Conservation (phyloP, 2,329 filamentous ascomycete species). For the Boeremia exigua region DNA sequence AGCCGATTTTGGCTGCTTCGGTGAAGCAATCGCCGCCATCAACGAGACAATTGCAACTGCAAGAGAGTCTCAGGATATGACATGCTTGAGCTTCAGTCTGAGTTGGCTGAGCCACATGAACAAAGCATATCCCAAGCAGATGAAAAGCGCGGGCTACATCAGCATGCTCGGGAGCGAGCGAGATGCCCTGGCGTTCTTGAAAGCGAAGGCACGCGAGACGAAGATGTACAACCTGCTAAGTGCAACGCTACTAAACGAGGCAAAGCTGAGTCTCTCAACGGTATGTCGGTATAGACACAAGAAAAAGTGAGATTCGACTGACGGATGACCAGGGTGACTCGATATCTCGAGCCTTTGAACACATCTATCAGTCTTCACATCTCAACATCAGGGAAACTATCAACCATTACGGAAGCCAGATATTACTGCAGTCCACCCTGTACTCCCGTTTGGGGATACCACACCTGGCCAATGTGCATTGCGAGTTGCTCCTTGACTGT, state of each 20-base stretch:
- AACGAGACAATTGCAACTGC: conserved; percentile 95
- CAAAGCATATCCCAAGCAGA: conserved; percentile 80
- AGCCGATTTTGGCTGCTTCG: conserved; percentile 90
- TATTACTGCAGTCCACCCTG: conserved; percentile 73
- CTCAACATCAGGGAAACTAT: conserved; percentile 80
- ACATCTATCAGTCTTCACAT: conserved; percentile 81
- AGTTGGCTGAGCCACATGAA: conserved; percentile 96
- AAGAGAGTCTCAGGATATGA: conserved; percentile 88
- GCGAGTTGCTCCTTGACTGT: conserved; percentile 77
- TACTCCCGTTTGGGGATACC: conserved; percentile 75
- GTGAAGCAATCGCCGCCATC: conserved; percentile 91
- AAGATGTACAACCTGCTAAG: conserved; percentile 87
- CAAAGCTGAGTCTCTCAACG: conserved; percentile 76
- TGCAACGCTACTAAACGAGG: conserved; percentile 83
- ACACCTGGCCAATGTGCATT: conserved; percentile 65
- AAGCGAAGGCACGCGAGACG: conserved; percentile 82
- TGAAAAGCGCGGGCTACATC: conserved; percentile 71
- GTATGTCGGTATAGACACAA: conserved; percentile 57
- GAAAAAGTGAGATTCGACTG: conserved; percentile 1
- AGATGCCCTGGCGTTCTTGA: conserved; percentile 82
- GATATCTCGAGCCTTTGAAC: conserved; percentile 70
- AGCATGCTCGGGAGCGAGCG: conserved; percentile 79
- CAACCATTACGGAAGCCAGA: conserved; percentile 74
- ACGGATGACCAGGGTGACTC: conserved; percentile 58
- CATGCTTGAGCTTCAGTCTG: conserved; percentile 90